Evolutionary conservation across 108 stramenopile genomes (phyloP).

Genomic region (Cyclostephanos invisitatus): DNA sequence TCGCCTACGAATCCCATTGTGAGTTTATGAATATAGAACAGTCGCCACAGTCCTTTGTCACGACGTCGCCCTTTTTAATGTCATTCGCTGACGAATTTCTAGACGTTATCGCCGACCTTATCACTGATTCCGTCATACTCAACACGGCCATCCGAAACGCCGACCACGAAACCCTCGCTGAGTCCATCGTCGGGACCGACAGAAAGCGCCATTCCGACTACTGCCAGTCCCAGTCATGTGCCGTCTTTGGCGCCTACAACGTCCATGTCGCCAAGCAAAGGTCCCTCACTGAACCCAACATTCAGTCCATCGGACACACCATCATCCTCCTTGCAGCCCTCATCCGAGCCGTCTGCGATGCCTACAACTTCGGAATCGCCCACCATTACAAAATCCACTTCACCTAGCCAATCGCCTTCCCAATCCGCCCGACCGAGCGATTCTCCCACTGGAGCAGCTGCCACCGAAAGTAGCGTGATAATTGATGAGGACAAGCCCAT

Average conservation of each 20-base stretch:
- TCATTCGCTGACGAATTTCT: not conserved
- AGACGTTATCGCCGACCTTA: not conserved
- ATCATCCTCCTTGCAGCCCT: not conserved
- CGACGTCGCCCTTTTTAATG: too few species aligned
- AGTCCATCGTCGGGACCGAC: not conserved
- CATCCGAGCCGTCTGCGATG: not conserved
- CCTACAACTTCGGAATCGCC: constrained; percentile 13
- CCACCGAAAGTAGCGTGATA: constrained; percentile 11
- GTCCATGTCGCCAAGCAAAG: not conserved
- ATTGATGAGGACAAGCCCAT: constrained; percentile 4
- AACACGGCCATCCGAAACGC: constrained; percentile 1
- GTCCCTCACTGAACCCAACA: not conserved
- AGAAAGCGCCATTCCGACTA: not conserved
- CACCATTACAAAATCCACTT: not conserved
- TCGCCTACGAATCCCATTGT: constrained; percentile 10
- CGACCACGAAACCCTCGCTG: not conserved
- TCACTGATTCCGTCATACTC: not conserved
- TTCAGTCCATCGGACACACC: not conserved
- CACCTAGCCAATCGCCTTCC: constrained; percentile 2
- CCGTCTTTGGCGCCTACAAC: not conserved
- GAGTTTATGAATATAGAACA: not conserved
- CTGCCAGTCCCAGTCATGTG: not conserved
- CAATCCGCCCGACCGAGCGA: constrained; percentile 9
- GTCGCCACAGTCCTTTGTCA: not conserved
- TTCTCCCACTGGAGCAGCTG: not conserved